Conservation (phyloP, 306 rosid species). For the Datisca glomerata region DNA sequence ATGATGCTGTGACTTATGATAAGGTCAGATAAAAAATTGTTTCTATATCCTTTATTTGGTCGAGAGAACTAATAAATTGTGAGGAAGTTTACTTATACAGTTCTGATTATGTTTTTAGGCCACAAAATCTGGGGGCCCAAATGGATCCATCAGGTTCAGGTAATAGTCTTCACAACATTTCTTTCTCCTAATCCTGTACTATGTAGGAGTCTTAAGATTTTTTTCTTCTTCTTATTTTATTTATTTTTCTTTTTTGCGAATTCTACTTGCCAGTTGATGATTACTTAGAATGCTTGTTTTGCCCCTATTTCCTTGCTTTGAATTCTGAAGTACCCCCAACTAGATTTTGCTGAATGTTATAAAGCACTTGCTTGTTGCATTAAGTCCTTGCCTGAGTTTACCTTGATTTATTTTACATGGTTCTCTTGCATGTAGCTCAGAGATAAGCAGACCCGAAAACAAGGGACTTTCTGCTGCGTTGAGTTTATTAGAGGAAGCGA, state of each 20-base stretch:
- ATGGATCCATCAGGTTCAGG: slow-evolving; percentile 93
- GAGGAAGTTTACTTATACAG: slow-evolving; percentile 17
- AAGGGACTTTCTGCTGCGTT: slow-evolving; percentile 58
- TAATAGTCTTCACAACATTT: slow-evolving; percentile 21
- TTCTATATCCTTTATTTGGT: slow-evolving; percentile 2
- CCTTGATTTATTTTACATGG: slow-evolving; percentile 5
- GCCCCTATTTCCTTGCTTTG: too few relatives aligned
- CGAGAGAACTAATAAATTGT: neutral
- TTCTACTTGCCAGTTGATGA: too few relatives aligned
- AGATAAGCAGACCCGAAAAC: slow-evolving; percentile 91
- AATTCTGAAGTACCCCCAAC: too few relatives aligned
- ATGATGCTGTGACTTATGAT: slow-evolving; percentile 80
- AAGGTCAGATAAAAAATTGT: slow-evolving; percentile 43
- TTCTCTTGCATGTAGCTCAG: slow-evolving; percentile 65
- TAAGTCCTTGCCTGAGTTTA: too few relatives aligned
- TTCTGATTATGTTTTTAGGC: slow-evolving; percentile 62
- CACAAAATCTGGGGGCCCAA: slow-evolving; percentile 89
- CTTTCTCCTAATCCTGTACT: neutral
- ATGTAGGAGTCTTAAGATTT: neutral
- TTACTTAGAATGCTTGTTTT: too few relatives aligned
- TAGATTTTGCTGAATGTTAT: too few relatives aligned
- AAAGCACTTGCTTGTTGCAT: too few relatives aligned
- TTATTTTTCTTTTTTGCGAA: neutral
- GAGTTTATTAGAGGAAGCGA: slow-evolving; percentile 66
- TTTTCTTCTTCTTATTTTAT: neutral